Evolutionary conservation across 306 rosid species (phyloP).

Genomic region (Potentilla sterilis): DNA sequence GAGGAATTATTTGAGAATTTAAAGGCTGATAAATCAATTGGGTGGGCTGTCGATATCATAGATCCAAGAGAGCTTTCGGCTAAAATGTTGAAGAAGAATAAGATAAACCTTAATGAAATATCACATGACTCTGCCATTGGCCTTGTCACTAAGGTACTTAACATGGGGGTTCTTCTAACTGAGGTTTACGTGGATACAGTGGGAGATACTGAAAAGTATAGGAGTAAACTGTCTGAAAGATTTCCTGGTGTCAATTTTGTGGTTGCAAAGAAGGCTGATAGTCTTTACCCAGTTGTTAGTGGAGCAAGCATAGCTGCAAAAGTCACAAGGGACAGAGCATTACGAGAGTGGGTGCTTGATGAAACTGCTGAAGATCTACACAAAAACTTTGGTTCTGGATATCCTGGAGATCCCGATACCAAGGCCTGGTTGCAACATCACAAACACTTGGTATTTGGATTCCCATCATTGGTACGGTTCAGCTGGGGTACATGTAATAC

Average conservation of each 20-base stretch:
- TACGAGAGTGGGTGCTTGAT: conserved; percentile 79
- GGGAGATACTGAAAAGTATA: conserved; percentile 87
- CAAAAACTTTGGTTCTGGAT: conserved; percentile 88
- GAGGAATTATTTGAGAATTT: conserved; percentile 75
- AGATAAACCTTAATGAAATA: conserved; percentile 87
- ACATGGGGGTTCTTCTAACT: conserved; percentile 82
- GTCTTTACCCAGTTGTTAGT: conserved; percentile 95
- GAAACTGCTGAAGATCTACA: conserved; percentile 80
- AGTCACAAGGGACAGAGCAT: conserved; percentile 88
- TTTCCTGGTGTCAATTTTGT: conserved; percentile 83
- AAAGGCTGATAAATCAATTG: conserved; percentile 64
- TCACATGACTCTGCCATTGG: conserved; percentile 91
- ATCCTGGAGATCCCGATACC: conserved; percentile 91
- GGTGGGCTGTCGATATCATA: conserved; percentile 88
- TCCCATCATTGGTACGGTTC: conserved; percentile 88
- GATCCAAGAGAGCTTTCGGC: conserved; percentile 82
- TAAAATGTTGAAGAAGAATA: conserved; percentile 74
- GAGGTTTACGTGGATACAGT: conserved; percentile 95
- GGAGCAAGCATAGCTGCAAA: conserved; percentile 96
- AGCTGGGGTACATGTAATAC: conserved; percentile 96
- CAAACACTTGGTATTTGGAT: conserved; percentile 79
- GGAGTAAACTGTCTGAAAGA: conserved; percentile 53
- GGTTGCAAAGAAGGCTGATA: conserved; percentile 97
- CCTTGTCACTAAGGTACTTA: conserved; percentile 55
- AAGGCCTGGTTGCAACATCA: conserved; percentile 82